These are phyloP conservation scores for Diaporthe vaccinii DNA, from an alignment of 2,329 filamentous ascomycete genomes.

Conservation along the genomic window DNA sequence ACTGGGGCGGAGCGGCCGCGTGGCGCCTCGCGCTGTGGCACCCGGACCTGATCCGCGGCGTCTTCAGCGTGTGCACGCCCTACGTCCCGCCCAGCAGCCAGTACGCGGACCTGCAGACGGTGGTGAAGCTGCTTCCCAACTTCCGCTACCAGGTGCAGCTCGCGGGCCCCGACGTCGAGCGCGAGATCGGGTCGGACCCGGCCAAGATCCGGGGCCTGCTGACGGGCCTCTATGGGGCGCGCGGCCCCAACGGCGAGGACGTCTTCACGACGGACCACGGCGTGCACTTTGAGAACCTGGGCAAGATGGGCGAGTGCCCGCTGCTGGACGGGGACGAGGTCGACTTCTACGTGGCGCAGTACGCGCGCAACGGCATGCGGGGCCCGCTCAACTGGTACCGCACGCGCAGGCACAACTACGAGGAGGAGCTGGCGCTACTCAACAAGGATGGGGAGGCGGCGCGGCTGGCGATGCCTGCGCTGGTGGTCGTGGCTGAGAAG, in stretches of 20 bases:
- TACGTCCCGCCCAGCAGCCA: conserved; percentile 68
- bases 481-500: conserved; percentile 80
- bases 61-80: conserved; percentile 87
- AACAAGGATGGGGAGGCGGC: conserved; percentile 63
- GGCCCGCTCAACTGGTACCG: conserved; percentile 94
- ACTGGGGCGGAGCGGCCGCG: conserved; percentile 85
- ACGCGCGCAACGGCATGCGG: conserved; percentile 77
- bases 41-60: conserved; percentile 77
- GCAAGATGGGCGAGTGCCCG: conserved; percentile 66
- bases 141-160: conserved; percentile 91
- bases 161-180: conserved; percentile 75
- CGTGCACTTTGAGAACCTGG: conserved; percentile 73
- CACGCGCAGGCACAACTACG: conserved; percentile 77
- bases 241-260: conserved; percentile 65
- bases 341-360: conserved; percentile 82
- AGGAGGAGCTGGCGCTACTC: conserved; percentile 77
- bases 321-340: conserved; percentile 78
- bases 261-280: conserved; percentile 74
- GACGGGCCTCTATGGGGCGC: conserved; percentile 77
- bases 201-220: conserved; percentile 79
- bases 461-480: conserved; percentile 71
- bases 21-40: conserved; percentile 83
- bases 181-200: conserved; percentile 63
- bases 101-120: conserved; percentile 70
- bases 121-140: conserved; percentile 70